Percentiles rank a stretch among this genome's conserved stretches.
phyloP scores from a whole-genome alignment of 345 rosid genomes.

The Clarkia xantiana region DNA sequence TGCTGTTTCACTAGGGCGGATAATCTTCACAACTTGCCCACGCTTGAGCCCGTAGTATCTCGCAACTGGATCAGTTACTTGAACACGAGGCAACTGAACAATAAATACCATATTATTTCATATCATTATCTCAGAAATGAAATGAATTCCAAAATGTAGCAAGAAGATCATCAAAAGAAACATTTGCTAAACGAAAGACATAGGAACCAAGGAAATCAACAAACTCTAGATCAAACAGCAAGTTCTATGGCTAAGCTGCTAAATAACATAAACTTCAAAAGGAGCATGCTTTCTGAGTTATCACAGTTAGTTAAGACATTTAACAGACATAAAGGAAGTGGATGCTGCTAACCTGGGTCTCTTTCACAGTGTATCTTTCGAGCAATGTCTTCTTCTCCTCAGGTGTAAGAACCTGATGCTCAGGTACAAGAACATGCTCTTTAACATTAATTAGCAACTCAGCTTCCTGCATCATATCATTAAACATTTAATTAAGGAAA shows the following conservation, averaged over 20 bases:
- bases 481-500: not conserved
- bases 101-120: too few species aligned
- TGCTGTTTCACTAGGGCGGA: conserved; percentile 23
- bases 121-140: too few species aligned
- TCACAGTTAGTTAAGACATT: too few species aligned
- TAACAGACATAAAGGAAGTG: not conserved
- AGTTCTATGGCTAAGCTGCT: too few species aligned
- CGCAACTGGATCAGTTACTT: conserved; percentile 22
- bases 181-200: too few species aligned
- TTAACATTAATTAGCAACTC: conserved; percentile 29
- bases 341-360: conserved; percentile 20
- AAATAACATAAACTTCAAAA: too few species aligned
- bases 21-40: conserved; percentile 23
- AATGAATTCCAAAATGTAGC: too few species aligned
- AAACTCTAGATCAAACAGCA: too few species aligned
- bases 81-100: conserved; percentile 21
- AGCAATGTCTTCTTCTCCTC: conserved; percentile 35
- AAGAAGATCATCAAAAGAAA: too few species aligned
- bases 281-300: too few species aligned
- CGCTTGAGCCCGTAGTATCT: conserved; percentile 24
- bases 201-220: too few species aligned
- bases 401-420: conserved; percentile 26
- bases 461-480: conserved; percentile 15
- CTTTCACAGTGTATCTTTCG: conserved; percentile 30
- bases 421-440: conserved; percentile 33